Base-by-base conservation (phyloP, 805 yeast genomes). In the Schizosaccharomyces osmophilus region DNA sequence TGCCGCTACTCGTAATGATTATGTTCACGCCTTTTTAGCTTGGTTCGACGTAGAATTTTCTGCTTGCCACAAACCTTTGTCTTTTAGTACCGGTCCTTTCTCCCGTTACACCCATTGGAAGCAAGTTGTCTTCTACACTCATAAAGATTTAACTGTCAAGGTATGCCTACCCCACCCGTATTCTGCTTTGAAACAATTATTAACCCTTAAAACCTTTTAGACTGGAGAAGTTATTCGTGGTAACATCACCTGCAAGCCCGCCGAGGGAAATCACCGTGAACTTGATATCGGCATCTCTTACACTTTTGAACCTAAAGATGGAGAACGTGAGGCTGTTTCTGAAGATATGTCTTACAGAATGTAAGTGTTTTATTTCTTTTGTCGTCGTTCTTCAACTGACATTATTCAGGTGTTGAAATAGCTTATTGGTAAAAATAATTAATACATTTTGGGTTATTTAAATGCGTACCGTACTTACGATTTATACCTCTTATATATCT, bases 31-130 rank as follows among this genome's bases (percentile, higher is more conserved):
- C 17, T 75, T 86, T 64, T 81, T 93, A 63, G 84, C 88, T 17
- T 93, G 97, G 97, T 93, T 88, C 69, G 98, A 93, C 69, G 85
- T 87, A 69, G 89, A 80, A 65, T 93, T 93, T 79, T 80, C 81
- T 66, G 79, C 78, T 66, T 67, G 73, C 62, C 71, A 69, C 62
- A 70, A 72, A 64, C 75, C 77, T 22, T 83, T 90, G 63, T 75
- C 74, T 41, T 89, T 93, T 70, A 83, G 93, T 24, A 94, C 99
- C 15, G 97, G 97, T 29, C 96, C 99, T 43, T 88, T 85, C 73
- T 83, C 88, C 59, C 81, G 82, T 67, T 88, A 89, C 77, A 93
- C 98, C 17, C 99, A 93, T 75, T 93, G 99, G 99, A 94, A 93
- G 73, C 98, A 93, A 75, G 85, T 96, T 22, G 94, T 93, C 1